phyloP scores from a whole-genome alignment of 2,329 filamentous ascomycete genomes.

The Metarhizium humberi region DNA sequence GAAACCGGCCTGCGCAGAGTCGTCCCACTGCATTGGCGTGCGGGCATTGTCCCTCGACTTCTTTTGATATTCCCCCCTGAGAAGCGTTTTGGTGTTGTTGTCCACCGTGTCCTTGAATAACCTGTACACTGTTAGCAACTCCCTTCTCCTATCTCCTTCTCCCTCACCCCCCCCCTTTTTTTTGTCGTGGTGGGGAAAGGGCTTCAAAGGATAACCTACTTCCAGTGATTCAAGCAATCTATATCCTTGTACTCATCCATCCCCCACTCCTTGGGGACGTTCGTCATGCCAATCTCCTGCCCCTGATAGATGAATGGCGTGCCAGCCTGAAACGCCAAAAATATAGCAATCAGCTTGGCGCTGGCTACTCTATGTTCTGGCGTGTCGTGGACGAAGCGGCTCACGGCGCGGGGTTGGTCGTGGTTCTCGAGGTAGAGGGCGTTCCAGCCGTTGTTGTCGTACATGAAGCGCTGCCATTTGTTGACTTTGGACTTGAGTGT shows the following conservation, averaged over 20 bases:
- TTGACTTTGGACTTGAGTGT: conserved; percentile 42
- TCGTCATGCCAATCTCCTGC: conserved; percentile 59
- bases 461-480: conserved; percentile 53
- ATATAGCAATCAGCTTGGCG: conserved; percentile 51
- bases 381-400: conserved; percentile 42
- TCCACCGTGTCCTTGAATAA: conserved; percentile 28
- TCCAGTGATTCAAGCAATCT: conserved; percentile 44
- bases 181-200: neutral
- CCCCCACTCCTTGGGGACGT: conserved; percentile 50
- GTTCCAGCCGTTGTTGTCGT: conserved; percentile 53
- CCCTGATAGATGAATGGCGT: conserved; percentile 63
- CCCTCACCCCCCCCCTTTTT: neutral
- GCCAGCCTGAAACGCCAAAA: conserved; percentile 48
- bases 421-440: conserved; percentile 59
- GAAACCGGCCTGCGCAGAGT: conserved; percentile 54
- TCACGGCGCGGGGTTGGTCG: conserved; percentile 52
- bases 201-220: conserved; percentile 17
- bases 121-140: conserved; percentile 12
- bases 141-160: neutral
- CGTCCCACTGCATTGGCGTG: conserved; percentile 64
- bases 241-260: conserved; percentile 63
- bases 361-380: conserved; percentile 38
- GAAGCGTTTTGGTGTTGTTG: conserved; percentile 25
- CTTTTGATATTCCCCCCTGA: conserved; percentile 38
- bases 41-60: conserved; percentile 61